Base-by-base conservation (phyloP, 257 asterid species). In the Nicotiana paniculata region DNA sequence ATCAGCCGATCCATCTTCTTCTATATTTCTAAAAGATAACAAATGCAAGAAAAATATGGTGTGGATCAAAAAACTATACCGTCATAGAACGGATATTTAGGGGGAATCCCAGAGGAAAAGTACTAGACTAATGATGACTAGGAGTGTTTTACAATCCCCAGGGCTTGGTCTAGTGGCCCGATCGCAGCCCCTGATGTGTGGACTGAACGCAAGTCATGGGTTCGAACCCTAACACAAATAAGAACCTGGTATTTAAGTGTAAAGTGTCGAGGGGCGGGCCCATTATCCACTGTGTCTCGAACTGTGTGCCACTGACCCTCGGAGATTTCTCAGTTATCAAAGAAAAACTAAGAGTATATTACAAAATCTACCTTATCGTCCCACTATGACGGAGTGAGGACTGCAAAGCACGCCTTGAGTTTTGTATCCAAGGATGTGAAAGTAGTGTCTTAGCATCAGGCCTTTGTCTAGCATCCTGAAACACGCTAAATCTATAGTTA, bases 381-480 rank as follows among this genome's bases (percentile, higher is more conserved):
- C 95, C 99, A 87, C 97, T 93, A 77, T 90, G 99, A 77, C 97
- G 97, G 21, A 96, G 91, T 81, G 98, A 89, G 82, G 92, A 86
- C 81, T 94, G 98, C 89, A 96, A 86, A 78, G 92, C 98, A 80
- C 98, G 97, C 85, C 99, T 94, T 61, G 99, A 96, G 85, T 93
- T 94, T 90, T 92, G 94, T 84, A 96, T 93, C 99, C 99, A 96
- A 83, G 98, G 97, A 84, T 96, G 99, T 87, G 96, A 94, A 87
- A 96, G 97, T 83, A 96, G 87, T 15, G 98, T 90, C 91, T 90
- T 96, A 32, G 99, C 99, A 87, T 94, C 99, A 26, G 99, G 99
- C 90, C 99, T 94, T 89, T 93, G 99, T 79, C 98, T 92, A 81
- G 98, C 97, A 91, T 96, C 99, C 99, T 96, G 97, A 90, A 89